Conservation (phyloP, 345 rosid genomes). For the Hevea brasiliensis region DNA sequence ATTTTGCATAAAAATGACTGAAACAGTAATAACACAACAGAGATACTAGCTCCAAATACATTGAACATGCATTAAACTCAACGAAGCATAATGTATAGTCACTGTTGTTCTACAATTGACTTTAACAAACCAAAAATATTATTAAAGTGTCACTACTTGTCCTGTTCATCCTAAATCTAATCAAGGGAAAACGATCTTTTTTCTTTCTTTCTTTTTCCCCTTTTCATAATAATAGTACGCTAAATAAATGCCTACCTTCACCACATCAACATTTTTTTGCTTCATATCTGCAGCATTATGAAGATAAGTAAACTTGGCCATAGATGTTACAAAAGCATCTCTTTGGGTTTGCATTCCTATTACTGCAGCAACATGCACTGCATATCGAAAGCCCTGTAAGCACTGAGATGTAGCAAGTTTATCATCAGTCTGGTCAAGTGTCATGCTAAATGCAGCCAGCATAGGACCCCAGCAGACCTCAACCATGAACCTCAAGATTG, state of each 20-base stretch:
- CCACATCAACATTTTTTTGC: slow-evolving; percentile 95
- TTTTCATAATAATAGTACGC: background rate
- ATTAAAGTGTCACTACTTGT: background rate
- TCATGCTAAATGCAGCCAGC: slow-evolving; percentile 95
- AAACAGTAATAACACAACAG: background rate
- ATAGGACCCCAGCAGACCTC: slow-evolving; percentile 99
- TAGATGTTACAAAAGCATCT: slow-evolving; percentile 95
- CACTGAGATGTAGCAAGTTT: slow-evolving; percentile 87
- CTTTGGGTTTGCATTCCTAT: slow-evolving; percentile 98
- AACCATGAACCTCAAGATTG: slow-evolving; percentile 92
- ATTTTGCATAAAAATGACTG: background rate
- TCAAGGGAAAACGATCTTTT: slow-evolving; percentile 3
- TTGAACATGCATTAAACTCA: background rate
- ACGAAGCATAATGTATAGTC: background rate
- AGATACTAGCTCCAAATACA: slow-evolving; percentile 6
- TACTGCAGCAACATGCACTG: slow-evolving; percentile 89
- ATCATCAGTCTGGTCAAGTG: slow-evolving; percentile 94
- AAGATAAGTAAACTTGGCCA: slow-evolving; percentile 92
- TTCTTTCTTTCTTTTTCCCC: background rate
- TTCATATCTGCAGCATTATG: slow-evolving; percentile 97
- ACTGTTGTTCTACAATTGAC: background rate
- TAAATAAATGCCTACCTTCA: slow-evolving; percentile 56
- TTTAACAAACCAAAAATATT: background rate
- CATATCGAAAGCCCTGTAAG: slow-evolving; percentile 79
- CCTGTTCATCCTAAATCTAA: too few relatives aligned